phyloP scores from a whole-genome alignment of 495 filamentous ascomycete species.

The Trichoderma gamsii region DNA sequence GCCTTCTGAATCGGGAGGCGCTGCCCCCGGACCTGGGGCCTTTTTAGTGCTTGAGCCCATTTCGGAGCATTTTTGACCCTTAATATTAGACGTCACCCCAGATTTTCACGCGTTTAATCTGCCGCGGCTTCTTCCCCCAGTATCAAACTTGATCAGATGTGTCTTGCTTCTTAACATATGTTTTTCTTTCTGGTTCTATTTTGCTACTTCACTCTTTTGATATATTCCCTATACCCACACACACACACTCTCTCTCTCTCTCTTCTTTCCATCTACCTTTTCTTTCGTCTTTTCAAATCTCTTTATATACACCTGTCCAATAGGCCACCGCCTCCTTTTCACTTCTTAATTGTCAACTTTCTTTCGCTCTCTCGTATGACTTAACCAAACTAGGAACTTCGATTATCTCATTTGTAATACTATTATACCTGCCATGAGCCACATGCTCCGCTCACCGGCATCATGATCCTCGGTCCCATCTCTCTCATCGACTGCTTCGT shows the following conservation, averaged over 20 bases:
- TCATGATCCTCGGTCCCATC: slow-evolving; percentile 55
- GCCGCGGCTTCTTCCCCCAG: background rate
- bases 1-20: background rate
- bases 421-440: background rate
- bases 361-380: background rate
- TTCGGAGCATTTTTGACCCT: slow-evolving; percentile 12
- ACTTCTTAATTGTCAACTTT: background rate
- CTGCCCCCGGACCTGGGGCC: background rate
- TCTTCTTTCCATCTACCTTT: background rate
- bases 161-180: background rate
- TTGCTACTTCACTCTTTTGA: background rate
- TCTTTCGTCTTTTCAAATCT: background rate
- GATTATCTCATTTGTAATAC: background rate
- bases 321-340: background rate
- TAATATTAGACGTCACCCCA: slow-evolving; percentile 9
- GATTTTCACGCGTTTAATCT: slow-evolving; percentile 8
- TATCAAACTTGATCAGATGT: background rate
- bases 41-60: too few species aligned
- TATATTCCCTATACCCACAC: background rate
- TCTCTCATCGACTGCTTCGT: slow-evolving; percentile 61
- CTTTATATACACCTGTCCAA: background rate
- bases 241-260: background rate
- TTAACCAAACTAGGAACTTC: background rate
- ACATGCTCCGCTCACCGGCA: slow-evolving; percentile 8
- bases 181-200: background rate